These are phyloP conservation scores for Ambrosiella beaveri DNA, from an alignment of 2,329 filamentous ascomycete species.

Conservation along the genomic window DNA sequence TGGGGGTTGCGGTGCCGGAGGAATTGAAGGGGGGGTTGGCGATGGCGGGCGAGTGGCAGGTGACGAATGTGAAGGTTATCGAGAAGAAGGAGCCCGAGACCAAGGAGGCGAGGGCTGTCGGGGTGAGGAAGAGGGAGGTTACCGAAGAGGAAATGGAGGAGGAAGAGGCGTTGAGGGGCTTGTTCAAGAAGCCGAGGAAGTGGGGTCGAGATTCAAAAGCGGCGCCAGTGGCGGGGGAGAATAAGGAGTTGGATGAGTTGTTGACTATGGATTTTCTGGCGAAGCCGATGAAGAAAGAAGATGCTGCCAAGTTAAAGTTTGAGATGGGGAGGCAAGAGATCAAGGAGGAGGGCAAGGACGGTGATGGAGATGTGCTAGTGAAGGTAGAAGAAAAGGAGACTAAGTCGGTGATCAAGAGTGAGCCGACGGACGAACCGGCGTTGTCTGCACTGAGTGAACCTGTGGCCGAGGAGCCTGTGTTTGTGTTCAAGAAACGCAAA, in stretches of 20 bases:
- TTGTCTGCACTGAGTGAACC: slow-evolving; percentile 4
- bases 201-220: slow-evolving; percentile 38
- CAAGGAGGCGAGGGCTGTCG: slow-evolving; percentile 32
- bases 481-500: slow-evolving; percentile 67
- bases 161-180: slow-evolving; percentile 37
- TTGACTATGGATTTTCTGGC: slow-evolving; percentile 24
- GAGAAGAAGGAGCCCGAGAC: slow-evolving; percentile 20
- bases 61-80: slow-evolving; percentile 45
- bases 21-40: slow-evolving; percentile 66
- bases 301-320: slow-evolving; percentile 1
- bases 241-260: slow-evolving; percentile 45
- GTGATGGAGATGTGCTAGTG: slow-evolving; percentile 17
- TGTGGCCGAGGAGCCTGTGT: slow-evolving; percentile 20
- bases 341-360: too few species aligned
- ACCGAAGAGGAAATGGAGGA: slow-evolving; percentile 45
- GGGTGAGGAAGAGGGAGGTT: slow-evolving; percentile 44
- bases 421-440: neutral
- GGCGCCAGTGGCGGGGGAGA: slow-evolving; percentile 24
- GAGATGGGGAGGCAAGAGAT: too few species aligned
- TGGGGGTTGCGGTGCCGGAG: slow-evolving; percentile 74
- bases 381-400: slow-evolving; percentile 10
- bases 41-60: slow-evolving; percentile 76
- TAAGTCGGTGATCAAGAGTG: neutral
- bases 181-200: slow-evolving; percentile 41
- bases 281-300: neutral